These are phyloP conservation scores for Psilocybe mexicana DNA, from an alignment of 1,284 basidiomycete genomes.

Conservation along the genomic window DNA sequence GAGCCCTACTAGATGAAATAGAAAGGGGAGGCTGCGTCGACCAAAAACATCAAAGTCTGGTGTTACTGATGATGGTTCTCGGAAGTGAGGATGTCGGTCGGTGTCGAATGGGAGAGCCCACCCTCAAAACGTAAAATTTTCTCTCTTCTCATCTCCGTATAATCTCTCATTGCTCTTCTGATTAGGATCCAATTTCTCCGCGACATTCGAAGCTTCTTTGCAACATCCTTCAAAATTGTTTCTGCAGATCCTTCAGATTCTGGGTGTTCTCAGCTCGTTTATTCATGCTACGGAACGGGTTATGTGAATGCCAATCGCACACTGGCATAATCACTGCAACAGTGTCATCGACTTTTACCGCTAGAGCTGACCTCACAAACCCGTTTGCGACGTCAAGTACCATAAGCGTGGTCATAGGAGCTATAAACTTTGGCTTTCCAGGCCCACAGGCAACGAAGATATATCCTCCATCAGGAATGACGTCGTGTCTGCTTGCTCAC, in stretches of 20 bases:
- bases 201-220: conserved; percentile 83
- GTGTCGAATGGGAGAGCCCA: conserved; percentile 84
- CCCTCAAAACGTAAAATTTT: conserved; percentile 72
- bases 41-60: conserved; percentile 85
- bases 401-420: neutral
- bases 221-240: conserved; percentile 63
- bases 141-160: neutral
- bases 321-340: conserved; percentile 50
- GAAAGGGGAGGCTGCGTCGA: conserved; percentile 89
- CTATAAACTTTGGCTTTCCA: neutral
- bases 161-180: neutral
- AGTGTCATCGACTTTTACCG: neutral
- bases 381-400: neutral
- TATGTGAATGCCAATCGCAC: conserved; percentile 77
- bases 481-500: neutral
- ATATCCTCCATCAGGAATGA: neutral
- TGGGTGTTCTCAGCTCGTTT: conserved; percentile 57
- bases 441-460: neutral
- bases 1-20: conserved; percentile 79
- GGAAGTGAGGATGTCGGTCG: conserved; percentile 96
- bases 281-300: conserved; percentile 80
- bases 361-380: neutral
- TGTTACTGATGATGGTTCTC: conserved; percentile 89
- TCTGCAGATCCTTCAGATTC: conserved; percentile 49
- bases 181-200: conserved; percentile 86